phyloP scores from a whole-genome alignment of 179 eudicot species.

The Heliamphora ciliata region DNA sequence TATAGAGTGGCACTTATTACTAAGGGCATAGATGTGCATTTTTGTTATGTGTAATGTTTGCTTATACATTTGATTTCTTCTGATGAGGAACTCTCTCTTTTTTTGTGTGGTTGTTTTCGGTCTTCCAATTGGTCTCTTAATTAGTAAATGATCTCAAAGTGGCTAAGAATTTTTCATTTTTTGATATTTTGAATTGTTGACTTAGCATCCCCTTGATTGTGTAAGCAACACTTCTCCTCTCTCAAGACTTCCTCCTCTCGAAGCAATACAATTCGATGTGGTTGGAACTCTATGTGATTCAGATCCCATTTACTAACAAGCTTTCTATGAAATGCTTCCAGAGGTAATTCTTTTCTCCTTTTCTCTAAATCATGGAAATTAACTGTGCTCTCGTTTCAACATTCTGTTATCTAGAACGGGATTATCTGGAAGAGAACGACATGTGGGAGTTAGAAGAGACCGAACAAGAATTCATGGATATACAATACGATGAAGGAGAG shows the following conservation, averaged over 20 bases:
- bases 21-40: background rate
- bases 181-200: background rate
- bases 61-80: conserved; percentile 1
- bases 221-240: conserved; percentile 41
- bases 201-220: conserved; percentile 14
- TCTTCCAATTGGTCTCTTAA: background rate
- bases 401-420: background rate
- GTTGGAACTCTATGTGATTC: conserved; percentile 93
- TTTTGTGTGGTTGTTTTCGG: background rate
- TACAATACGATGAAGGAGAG: too few species aligned
- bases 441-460: too few species aligned
- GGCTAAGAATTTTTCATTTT: background rate
- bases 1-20: too few species aligned
- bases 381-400: background rate
- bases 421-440: too few species aligned
- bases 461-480: too few species aligned
- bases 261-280: conserved; percentile 75
- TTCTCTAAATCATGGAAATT: background rate
- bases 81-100: background rate
- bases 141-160: background rate
- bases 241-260: conserved; percentile 61
- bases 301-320: conserved; percentile 69
- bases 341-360: conserved; percentile 38
- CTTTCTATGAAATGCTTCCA: conserved; percentile 74
- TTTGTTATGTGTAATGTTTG: background rate